A percentile compares a stretch with the other conserved stretches of the same genome.
Evolutionary conservation across 805 yeast species (phyloP).

Genomic region (Kazachstania psychrophila): DNA sequence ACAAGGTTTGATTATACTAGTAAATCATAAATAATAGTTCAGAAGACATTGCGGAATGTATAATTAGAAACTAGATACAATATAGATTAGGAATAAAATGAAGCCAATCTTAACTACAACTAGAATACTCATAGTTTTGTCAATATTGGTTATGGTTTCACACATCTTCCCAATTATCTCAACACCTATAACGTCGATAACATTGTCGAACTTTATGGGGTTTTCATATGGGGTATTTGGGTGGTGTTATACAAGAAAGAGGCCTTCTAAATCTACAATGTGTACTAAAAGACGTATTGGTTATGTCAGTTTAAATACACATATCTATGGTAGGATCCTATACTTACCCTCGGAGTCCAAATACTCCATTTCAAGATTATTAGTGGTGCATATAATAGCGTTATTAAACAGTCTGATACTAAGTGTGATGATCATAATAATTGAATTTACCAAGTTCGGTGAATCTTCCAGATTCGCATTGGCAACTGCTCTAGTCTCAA

Average conservation of each 20-base stretch:
- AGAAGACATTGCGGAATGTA: no score
- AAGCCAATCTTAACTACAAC: not conserved
- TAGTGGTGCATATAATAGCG: slow-evolving; percentile 61
- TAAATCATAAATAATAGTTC: no score
- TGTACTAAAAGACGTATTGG: slow-evolving; percentile 19
- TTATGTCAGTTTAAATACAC: slow-evolving; percentile 15
- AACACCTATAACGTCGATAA: slow-evolving; percentile 47
- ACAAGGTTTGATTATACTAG: no score
- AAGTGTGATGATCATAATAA: slow-evolving; percentile 32
- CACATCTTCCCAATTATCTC: slow-evolving; percentile 53
- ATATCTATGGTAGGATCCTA: slow-evolving; percentile 32
- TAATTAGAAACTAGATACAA: no score
- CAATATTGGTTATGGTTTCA: slow-evolving; percentile 38
- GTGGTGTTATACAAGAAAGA: slow-evolving; percentile 34
- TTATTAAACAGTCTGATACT: slow-evolving; percentile 44
- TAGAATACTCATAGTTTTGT: not conserved
- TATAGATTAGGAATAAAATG: not conserved
- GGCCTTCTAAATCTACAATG: not conserved
- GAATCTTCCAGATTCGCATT: slow-evolving; percentile 38
- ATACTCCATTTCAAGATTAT: slow-evolving; percentile 46
- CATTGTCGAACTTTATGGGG: slow-evolving; percentile 42
- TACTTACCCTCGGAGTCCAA: slow-evolving; percentile 52
- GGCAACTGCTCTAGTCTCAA: slow-evolving; percentile 45
- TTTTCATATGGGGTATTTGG: slow-evolving; percentile 65
- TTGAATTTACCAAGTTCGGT: slow-evolving; percentile 33